Evolutionary conservation across 129 eudicot species (phyloP).

Genomic region (Dittrichia graveolens): DNA sequence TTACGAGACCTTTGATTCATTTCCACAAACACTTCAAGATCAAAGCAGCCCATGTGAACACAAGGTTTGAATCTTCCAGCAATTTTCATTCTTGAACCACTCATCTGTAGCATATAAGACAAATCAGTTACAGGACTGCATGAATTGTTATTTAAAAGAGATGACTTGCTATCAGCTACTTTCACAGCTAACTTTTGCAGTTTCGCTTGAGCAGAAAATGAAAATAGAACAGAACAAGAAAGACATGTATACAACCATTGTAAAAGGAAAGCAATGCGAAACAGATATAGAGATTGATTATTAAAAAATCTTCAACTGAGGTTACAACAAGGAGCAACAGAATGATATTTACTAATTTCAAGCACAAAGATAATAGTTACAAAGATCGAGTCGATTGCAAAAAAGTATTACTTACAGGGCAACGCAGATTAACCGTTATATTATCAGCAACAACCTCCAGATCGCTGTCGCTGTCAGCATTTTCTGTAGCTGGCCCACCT

Average conservation of each 20-base stretch:
- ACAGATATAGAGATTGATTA: neutral
- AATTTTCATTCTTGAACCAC: conserved; percentile 92
- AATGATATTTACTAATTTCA: neutral
- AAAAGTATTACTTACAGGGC: conserved; percentile 70
- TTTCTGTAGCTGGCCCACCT: conserved; percentile 80
- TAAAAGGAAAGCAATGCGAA: neutral
- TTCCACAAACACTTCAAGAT: conserved; percentile 85
- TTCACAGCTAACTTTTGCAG: neutral
- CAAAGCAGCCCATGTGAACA: conserved; percentile 94
- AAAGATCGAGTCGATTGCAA: neutral
- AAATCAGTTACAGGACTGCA: conserved; percentile 18
- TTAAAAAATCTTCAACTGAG: conserved; percentile 11
- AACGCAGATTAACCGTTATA: conserved; percentile 79
- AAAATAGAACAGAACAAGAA: neutral
- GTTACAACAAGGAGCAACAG: neutral
- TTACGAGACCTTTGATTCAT: conserved; percentile 92
- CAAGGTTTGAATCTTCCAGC: conserved; percentile 97
- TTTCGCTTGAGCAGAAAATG: neutral
- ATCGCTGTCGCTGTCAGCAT: conserved; percentile 96
- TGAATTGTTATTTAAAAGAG: neutral
- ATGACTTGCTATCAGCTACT: neutral
- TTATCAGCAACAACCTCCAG: conserved; percentile 89
- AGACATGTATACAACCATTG: neutral
- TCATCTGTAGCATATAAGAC: conserved; percentile 62
- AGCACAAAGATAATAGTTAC: neutral